These are phyloP conservation scores for Aulographum hederae DNA, from an alignment of 2,329 filamentous ascomycete genomes.

Conservation along the genomic window DNA sequence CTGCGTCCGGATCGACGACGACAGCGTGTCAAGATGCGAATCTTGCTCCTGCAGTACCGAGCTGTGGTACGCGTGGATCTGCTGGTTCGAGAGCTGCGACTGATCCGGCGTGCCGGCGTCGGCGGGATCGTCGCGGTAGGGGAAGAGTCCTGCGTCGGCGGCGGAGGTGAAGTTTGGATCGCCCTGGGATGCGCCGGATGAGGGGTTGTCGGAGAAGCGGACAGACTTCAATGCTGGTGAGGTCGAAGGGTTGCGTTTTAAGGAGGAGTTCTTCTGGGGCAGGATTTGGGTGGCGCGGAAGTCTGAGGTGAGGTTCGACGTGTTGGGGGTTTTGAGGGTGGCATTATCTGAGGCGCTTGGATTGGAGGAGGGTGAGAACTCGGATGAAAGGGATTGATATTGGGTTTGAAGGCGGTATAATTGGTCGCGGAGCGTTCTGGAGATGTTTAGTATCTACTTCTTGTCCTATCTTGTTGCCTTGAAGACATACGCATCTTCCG, in stretches of 20 bases:
- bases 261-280: slow-evolving; percentile 9
- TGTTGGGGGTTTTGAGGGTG: slow-evolving; percentile 24
- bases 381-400: slow-evolving; percentile 55
- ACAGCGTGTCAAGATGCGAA: slow-evolving; percentile 73
- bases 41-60: slow-evolving; percentile 78
- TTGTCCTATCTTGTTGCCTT: too few species aligned
- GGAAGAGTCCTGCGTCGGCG: slow-evolving; percentile 39
- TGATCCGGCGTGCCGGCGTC: slow-evolving; percentile 28
- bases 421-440: slow-evolving; percentile 37
- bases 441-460: neutral
- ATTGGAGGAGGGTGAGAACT: too few species aligned
- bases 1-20: slow-evolving; percentile 74
- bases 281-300: slow-evolving; percentile 18
- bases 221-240: slow-evolving; percentile 77
- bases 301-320: slow-evolving; percentile 17
- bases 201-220: slow-evolving; percentile 55
- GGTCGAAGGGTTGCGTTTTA: slow-evolving; percentile 9
- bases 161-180: slow-evolving; percentile 26
- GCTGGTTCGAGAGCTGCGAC: slow-evolving; percentile 51
- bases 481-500: slow-evolving; percentile 32
- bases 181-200: too few species aligned
- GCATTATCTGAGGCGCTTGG: slow-evolving; percentile 31
- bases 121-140: slow-evolving; percentile 55
- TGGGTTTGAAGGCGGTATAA: slow-evolving; percentile 54
- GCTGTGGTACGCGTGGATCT: slow-evolving; percentile 72